Conservation (phyloP, 306 rosid genomes). For the Herpetospermum pedunculosum region DNA sequence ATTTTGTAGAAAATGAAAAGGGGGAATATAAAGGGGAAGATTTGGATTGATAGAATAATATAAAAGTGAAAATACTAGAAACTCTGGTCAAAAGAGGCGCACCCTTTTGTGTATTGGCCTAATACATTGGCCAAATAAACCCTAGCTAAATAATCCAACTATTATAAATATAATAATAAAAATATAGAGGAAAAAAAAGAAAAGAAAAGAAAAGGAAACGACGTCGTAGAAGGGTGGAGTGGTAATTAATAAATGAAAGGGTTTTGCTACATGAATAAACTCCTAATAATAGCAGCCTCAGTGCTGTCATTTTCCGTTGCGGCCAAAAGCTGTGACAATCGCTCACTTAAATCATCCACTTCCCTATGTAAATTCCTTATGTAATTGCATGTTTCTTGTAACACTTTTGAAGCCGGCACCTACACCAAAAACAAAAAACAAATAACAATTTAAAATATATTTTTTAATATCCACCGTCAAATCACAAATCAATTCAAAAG, state of each 20-base stretch:
- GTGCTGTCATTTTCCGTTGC: not conserved
- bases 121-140: not conserved
- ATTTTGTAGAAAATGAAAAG: not conserved
- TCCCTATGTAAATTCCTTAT: slow-evolving; percentile 3
- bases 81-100: not conserved
- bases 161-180: not conserved
- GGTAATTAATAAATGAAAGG: too few species aligned
- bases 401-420: slow-evolving; percentile 1
- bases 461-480: too few species aligned
- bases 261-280: not conserved
- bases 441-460: too few species aligned
- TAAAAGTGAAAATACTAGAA: not conserved
- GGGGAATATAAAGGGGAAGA: not conserved
- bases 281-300: slow-evolving; percentile 6
- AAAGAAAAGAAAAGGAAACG: not conserved
- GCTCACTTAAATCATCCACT: slow-evolving; percentile 6
- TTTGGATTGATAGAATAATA: not conserved
- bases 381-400: slow-evolving; percentile 12
- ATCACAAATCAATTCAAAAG: too few species aligned
- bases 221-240: not conserved
- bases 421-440: not conserved
- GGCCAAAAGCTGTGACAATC: not conserved
- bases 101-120: not conserved
- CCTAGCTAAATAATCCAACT: not conserved
- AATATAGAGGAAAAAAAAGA: not conserved